These are phyloP conservation scores for Trametes elegans DNA, from an alignment of 768 basidiomycete genomes.

Conservation along the genomic window DNA sequence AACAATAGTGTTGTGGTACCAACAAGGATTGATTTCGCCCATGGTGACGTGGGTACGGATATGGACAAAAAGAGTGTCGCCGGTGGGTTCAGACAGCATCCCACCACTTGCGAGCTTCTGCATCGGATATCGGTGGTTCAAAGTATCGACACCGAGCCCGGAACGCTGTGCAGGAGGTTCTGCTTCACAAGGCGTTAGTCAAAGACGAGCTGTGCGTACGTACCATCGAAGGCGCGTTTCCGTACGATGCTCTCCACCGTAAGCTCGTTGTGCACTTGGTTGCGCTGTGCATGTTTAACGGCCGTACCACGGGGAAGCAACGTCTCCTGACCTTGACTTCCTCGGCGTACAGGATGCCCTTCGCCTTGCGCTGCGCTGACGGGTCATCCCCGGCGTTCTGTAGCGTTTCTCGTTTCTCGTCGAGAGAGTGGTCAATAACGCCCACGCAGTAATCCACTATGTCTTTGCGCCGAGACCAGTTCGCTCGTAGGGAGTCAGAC, in stretches of 20 bases:
- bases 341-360: slow-evolving; percentile 59
- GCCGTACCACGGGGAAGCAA: slow-evolving; percentile 2
- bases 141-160: slow-evolving; percentile 79
- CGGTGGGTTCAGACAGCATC: slow-evolving; percentile 34
- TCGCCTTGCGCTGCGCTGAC: slow-evolving; percentile 45
- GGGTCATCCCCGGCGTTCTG: slow-evolving; percentile 44
- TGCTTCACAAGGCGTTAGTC: slow-evolving; percentile 14
- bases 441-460: slow-evolving; percentile 74
- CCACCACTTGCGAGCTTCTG: slow-evolving; percentile 58
- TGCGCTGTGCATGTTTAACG: slow-evolving; percentile 43
- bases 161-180: slow-evolving; percentile 54
- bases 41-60: background rate
- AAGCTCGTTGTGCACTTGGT: slow-evolving; percentile 74
- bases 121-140: slow-evolving; percentile 58
- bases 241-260: slow-evolving; percentile 71
- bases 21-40: background rate
- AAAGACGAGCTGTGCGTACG: slow-evolving; percentile 21
- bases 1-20: no score
- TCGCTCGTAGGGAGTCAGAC: slow-evolving; percentile 26
- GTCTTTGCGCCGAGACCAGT: slow-evolving; percentile 71
- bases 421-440: slow-evolving; percentile 63
- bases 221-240: slow-evolving; percentile 69
- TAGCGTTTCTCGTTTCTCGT: slow-evolving; percentile 50
- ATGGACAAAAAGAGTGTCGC: background rate
- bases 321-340: slow-evolving; percentile 62